Conservation (phyloP, 345 rosid species). For the Acer yangbiense region DNA sequence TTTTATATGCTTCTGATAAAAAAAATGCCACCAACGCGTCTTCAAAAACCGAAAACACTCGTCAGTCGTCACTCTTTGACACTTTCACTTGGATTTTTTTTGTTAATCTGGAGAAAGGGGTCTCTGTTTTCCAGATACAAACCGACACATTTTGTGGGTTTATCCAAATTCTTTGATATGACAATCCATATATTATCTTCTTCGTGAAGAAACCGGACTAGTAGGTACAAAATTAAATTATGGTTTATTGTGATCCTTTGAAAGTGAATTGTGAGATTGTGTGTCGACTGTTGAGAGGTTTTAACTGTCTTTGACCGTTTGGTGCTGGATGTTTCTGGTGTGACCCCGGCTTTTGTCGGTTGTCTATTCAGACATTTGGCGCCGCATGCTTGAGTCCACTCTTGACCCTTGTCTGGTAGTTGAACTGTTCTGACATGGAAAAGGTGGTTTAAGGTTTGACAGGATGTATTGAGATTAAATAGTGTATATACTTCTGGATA, state of each 20-base stretch:
- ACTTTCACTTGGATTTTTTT: neutral
- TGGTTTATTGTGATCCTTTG: neutral
- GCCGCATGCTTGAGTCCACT: too few relatives aligned
- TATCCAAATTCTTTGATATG: slow-evolving; percentile 3
- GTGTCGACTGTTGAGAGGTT: neutral
- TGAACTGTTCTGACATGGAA: too few relatives aligned
- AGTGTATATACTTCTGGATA: fast-evolving
- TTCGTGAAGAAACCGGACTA: neutral
- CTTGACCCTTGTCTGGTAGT: too few relatives aligned
- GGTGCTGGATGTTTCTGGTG: neutral
- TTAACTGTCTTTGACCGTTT: neutral
- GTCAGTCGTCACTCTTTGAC: neutral
- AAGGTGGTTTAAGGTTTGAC: too few relatives aligned
- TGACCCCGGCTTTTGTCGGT: neutral
- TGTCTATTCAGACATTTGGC: neutral
- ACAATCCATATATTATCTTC: neutral
- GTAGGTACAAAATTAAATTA: neutral
- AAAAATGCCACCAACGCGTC: slow-evolving; percentile 16
- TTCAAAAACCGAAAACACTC: neutral
- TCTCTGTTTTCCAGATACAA: neutral
- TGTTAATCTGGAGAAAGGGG: neutral
- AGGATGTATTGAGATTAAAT: too few relatives aligned
- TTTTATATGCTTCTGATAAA: neutral
- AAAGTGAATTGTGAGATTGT: neutral
- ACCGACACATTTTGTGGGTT: slow-evolving; percentile 2